Base-by-base conservation (phyloP, 208 protist species). In the Acanthamoeba triangularis region DNA sequence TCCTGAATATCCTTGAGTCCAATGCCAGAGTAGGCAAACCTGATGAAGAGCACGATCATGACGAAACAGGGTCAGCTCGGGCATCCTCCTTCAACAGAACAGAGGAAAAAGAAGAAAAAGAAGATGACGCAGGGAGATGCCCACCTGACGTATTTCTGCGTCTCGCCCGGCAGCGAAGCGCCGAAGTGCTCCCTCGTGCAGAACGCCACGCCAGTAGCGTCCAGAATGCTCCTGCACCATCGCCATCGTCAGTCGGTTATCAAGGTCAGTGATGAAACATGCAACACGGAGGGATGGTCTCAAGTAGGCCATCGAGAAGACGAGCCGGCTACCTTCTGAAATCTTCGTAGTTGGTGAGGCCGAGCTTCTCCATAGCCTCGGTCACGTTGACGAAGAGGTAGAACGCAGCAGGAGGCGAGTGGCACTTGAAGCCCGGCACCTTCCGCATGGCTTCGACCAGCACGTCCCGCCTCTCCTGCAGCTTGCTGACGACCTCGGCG, bases 341-440 rank as follows among this genome's bases (percentile, higher is more conserved):
- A 0, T 91, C 94, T 35, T 96, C 94, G 30, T 80, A 59, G 74
- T 6, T 56, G 69, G 44, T 61, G 52, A 92, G 20, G 54, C 59
- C 61, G 0, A 92, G 28, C 94, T 88, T 92, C 11, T 25, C 28
- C 78, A 96, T 94, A 69, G 94, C 94, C 85, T 96, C 87, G 37
- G 88, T 96, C 30, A 96, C 88, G 72, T 96, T 96, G 23, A 96
- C 84, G 33, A 96, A 96, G 47, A 96, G 85, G 94, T 96, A 96
- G 78, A 96, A 96, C 65, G 94, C 63, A 13, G 84, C 47, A 7
- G 67, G 47, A 25, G 94, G 94, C 65, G 44, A 37, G 85, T 94
- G 88, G 69, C 67, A 78, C n/a, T 94, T n/a, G 54, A 91, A 96
- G 65, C 94, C 94, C 10, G 94, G 94, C 25, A 96, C 78, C 44